phyloP scores from a whole-genome alignment of 1,284 basidiomycete genomes.

The Waitea zeae region DNA sequence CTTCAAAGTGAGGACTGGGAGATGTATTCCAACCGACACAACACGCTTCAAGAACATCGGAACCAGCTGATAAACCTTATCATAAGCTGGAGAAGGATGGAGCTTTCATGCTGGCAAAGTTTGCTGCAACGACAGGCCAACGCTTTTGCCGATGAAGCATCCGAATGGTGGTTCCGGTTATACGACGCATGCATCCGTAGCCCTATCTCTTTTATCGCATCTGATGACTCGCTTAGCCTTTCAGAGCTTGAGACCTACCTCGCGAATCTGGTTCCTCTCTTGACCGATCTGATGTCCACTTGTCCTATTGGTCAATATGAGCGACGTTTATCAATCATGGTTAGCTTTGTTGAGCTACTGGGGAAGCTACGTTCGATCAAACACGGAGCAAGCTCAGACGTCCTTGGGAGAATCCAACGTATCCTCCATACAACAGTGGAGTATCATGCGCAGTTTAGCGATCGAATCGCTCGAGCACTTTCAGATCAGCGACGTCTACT shows the following conservation, averaged over 20 bases:
- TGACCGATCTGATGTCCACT: slow-evolving; percentile 70
- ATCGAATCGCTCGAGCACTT: slow-evolving; percentile 34
- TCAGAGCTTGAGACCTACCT: slow-evolving; percentile 35
- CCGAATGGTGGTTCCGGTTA: slow-evolving; percentile 85
- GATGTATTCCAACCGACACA: slow-evolving; percentile 78
- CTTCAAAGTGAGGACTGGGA: slow-evolving; percentile 95
- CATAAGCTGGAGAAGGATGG: slow-evolving; percentile 82
- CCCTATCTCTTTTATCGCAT: too few relatives aligned
- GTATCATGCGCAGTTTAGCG: slow-evolving; percentile 53
- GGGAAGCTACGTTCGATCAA: slow-evolving; percentile 14
- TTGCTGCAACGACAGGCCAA: slow-evolving; percentile 61
- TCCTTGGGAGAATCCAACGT: slow-evolving; percentile 30
- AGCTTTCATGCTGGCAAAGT: slow-evolving; percentile 76
- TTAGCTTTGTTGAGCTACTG: slow-evolving; percentile 46
- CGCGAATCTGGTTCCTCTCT: slow-evolving; percentile 53
- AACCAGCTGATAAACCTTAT: slow-evolving; percentile 58
- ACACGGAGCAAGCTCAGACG: slow-evolving; percentile 11
- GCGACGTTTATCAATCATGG: slow-evolving; percentile 53
- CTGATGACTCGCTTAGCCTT: neutral
- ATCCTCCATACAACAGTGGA: slow-evolving; percentile 51
- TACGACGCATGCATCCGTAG: slow-evolving; percentile 72
- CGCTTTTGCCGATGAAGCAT: slow-evolving; percentile 42
- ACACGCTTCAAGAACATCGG: slow-evolving; percentile 59
- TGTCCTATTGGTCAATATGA: slow-evolving; percentile 76
- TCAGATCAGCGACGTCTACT: slow-evolving; percentile 40